Evolutionary conservation across 148 eudicot genomes (phyloP).

Genomic region (Rhododendron vialii): DNA sequence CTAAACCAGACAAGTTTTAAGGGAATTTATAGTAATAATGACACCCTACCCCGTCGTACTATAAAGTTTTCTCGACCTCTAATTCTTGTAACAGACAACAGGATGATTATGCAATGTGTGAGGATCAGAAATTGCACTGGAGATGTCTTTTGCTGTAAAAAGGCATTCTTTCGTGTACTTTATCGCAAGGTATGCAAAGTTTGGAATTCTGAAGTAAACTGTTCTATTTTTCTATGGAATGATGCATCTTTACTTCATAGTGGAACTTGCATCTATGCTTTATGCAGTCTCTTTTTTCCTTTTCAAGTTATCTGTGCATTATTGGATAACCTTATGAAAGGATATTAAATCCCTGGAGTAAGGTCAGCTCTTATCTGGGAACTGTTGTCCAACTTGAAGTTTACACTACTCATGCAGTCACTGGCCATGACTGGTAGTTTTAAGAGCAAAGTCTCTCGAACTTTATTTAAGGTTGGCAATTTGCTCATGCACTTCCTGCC

Average conservation of each 20-base stretch:
- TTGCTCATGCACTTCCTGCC: background rate
- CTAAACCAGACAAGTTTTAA: background rate
- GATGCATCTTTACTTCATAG: constrained; percentile 7
- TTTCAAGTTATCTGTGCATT: background rate
- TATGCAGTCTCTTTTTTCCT: background rate
- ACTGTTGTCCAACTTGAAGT: background rate
- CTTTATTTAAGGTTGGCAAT: background rate
- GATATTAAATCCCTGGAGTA: background rate
- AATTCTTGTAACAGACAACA: constrained; percentile 1
- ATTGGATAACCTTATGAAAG: background rate
- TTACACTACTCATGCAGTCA: background rate
- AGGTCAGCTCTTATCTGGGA: background rate
- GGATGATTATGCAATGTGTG: constrained; percentile 18
- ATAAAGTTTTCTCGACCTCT: constrained; percentile 13
- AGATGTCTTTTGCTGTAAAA: constrained; percentile 17
- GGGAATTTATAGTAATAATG: background rate
- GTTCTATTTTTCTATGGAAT: background rate
- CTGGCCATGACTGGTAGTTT: background rate
- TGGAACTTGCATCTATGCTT: constrained; percentile 11
- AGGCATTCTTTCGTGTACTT: constrained; percentile 26
- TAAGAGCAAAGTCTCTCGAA: background rate
- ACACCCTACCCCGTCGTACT: background rate
- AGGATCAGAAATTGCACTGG: constrained; percentile 20
- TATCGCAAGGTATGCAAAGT: constrained; percentile 20
- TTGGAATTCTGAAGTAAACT: constrained; percentile 27